Conservation (phyloP, 2,329 filamentous ascomycete species). For the Cercospora nicotianae region DNA sequence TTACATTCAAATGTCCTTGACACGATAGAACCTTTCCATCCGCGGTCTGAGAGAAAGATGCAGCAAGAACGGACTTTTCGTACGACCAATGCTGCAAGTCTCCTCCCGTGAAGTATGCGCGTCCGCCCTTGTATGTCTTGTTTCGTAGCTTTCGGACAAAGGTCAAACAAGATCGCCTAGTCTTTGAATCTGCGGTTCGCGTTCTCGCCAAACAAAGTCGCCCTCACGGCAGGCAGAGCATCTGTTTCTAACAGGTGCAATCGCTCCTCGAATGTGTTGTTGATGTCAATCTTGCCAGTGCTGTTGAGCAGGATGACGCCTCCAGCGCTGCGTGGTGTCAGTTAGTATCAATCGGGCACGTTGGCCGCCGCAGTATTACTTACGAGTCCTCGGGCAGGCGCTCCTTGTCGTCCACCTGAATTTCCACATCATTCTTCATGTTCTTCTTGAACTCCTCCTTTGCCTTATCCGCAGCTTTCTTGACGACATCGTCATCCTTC, state of each 20-base stretch:
- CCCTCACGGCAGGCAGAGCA: constrained; percentile 79
- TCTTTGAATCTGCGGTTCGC: constrained; percentile 94
- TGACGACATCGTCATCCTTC: constrained; percentile 72
- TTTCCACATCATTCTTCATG: constrained; percentile 63
- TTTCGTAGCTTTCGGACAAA: background rate
- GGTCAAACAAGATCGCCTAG: constrained; percentile 48
- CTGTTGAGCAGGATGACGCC: constrained; percentile 79
- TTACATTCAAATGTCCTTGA: background rate
- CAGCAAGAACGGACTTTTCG: background rate
- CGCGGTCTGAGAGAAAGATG: background rate
- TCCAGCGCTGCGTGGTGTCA: constrained; percentile 64
- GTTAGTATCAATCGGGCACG: constrained; percentile 15
- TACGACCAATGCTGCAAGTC: background rate
- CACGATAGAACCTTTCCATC: background rate
- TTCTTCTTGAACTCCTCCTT: constrained; percentile 81
- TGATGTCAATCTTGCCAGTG: constrained; percentile 92
- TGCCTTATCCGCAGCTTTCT: constrained; percentile 76
- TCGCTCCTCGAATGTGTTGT: constrained; percentile 96
- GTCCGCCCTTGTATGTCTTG: background rate
- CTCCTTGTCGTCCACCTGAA: constrained; percentile 75
- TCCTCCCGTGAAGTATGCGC: background rate
- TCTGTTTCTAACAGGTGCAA: constrained; percentile 80
- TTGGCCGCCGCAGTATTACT: constrained; percentile 45
- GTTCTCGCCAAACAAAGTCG: constrained; percentile 90
- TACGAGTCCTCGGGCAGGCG: constrained; percentile 80